These are phyloP conservation scores for Phytophthora boehmeriae DNA, from an alignment of 352 stramenopile species.

Conservation along the genomic window DNA sequence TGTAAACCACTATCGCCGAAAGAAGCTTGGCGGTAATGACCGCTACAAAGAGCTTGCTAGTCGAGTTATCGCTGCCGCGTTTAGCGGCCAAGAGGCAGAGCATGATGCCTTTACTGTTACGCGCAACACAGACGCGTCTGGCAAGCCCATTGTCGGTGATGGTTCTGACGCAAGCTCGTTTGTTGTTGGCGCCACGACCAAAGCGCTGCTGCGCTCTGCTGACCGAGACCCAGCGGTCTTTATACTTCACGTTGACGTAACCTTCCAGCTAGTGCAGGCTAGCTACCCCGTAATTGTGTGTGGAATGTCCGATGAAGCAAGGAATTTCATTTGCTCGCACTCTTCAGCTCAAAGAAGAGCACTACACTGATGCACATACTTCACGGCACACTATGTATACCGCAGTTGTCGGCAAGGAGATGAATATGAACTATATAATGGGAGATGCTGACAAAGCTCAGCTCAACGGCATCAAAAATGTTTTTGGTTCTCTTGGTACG, in stretches of 20 bases:
- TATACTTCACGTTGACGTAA: constrained; percentile 2
- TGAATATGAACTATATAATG: background rate
- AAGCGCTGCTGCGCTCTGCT: background rate
- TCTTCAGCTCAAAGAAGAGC: background rate
- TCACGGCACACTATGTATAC: constrained; percentile 2
- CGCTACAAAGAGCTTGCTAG: constrained; percentile 4
- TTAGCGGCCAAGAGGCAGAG: no score
- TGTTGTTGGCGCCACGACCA: constrained; percentile 5
- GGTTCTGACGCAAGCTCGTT: constrained; percentile 3
- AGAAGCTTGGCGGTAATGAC: background rate
- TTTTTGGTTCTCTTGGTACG: background rate
- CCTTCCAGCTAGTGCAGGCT: constrained; percentile 8
- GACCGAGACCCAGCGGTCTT: background rate
- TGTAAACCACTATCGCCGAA: constrained; percentile 8
- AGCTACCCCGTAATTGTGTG: constrained; percentile 6
- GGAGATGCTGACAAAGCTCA: constrained; percentile 7
- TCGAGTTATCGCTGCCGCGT: background rate
- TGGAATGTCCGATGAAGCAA: background rate
- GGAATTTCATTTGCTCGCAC: constrained; percentile 1
- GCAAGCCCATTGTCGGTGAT: background rate
- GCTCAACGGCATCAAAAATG: background rate
- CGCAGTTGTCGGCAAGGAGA: background rate
- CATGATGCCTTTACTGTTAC: no score
- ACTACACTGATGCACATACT: background rate
- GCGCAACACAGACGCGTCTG: no score